Conservation (phyloP, 148 eudicot genomes). For the Tetragonia tetragonoides region DNA sequence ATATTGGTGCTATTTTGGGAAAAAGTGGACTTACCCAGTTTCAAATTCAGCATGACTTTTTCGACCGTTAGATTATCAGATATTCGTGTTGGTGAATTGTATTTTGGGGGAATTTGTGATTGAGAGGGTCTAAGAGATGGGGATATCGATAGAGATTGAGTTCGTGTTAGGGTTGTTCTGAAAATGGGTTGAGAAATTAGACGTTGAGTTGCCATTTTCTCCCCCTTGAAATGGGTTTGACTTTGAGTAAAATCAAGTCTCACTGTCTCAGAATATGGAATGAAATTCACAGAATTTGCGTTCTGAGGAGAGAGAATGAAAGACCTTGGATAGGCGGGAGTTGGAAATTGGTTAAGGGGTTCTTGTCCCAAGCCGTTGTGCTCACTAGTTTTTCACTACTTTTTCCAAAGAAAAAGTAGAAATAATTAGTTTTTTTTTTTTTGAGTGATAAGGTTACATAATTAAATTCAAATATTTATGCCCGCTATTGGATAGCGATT, state of each 20-base stretch:
- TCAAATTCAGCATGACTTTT: conserved; percentile 46
- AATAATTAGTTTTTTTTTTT: no score
- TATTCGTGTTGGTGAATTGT: conserved; percentile 13
- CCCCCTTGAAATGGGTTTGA: not conserved
- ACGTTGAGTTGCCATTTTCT: conserved; percentile 18
- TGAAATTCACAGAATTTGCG: no score
- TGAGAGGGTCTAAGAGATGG: conserved; percentile 10
- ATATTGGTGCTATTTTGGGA: conserved; percentile 9
- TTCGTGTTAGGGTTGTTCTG: conserved; percentile 11
- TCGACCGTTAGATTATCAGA: conserved; percentile 41
- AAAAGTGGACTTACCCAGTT: conserved; percentile 43
- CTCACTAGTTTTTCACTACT: no score
- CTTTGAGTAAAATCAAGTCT: not conserved
- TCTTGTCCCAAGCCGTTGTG: no score
- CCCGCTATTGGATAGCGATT: no score
- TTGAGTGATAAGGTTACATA: no score
- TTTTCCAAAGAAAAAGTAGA: no score
- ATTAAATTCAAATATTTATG: no score
- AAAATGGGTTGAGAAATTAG: not conserved
- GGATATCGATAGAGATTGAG: not conserved
- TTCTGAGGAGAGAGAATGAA: no score
- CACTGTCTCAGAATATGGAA: no score
- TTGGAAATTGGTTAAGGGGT: no score
- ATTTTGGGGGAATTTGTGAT: not conserved
- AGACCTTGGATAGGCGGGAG: no score